These are phyloP conservation scores for Liriodendron chinense DNA, from an alignment of 164 flowering plant species.

Conservation along the genomic window DNA sequence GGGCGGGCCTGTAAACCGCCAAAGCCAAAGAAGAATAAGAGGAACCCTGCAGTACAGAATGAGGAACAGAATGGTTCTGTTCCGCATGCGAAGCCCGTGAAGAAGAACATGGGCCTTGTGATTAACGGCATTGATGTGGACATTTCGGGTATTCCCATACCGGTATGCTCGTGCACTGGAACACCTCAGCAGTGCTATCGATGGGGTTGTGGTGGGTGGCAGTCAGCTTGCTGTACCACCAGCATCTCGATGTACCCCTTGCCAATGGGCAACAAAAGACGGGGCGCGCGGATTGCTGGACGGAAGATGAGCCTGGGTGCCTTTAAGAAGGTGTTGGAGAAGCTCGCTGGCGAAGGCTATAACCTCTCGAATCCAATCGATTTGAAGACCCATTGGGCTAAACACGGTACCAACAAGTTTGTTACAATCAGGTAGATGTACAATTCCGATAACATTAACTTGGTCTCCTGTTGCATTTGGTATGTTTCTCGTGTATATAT, in stretches of 20 bases:
- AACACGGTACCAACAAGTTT: slow-evolving; percentile 93
- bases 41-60: slow-evolving; percentile 28
- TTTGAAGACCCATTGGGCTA: slow-evolving; percentile 86
- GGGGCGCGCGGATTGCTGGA: slow-evolving; percentile 91
- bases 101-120: slow-evolving; percentile 54
- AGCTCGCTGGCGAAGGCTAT: slow-evolving; percentile 70
- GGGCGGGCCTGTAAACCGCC: slow-evolving; percentile 42
- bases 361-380: slow-evolving; percentile 74
- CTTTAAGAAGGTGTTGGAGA: slow-evolving; percentile 89
- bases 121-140: slow-evolving; percentile 82
- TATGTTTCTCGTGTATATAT: not conserved
- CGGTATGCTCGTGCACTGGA: slow-evolving; percentile 86
- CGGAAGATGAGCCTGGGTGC: slow-evolving; percentile 96
- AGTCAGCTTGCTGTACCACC: slow-evolving; percentile 90
- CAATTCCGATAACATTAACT: slow-evolving; percentile 19
- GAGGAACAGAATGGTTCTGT: slow-evolving; percentile 37
- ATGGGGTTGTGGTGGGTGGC: slow-evolving; percentile 99
- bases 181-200: slow-evolving; percentile 80
- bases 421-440: slow-evolving; percentile 77
- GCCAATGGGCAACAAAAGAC: slow-evolving; percentile 86
- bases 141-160: slow-evolving; percentile 74
- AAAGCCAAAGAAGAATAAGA: slow-evolving; percentile 56
- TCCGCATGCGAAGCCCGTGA: slow-evolving; percentile 45
- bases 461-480: not conserved
- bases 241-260: slow-evolving; percentile 73